Base-by-base conservation (phyloP, 495 filamentous ascomycete species). In the Schizothecium vesticola region DNA sequence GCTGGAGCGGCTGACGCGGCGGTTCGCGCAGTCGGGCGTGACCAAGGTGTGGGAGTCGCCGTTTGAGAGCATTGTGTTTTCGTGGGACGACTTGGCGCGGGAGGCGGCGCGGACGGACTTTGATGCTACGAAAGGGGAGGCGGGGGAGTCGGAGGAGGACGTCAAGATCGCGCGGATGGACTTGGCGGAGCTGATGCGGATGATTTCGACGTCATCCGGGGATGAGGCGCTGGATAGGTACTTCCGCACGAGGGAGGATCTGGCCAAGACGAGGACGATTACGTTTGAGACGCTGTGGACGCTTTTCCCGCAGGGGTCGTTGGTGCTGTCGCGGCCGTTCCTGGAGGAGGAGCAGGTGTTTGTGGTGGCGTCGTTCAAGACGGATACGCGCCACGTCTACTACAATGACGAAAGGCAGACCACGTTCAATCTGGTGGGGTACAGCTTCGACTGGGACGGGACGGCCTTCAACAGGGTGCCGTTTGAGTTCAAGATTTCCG, bases 371-470 rank as follows among this genome's bases (percentile, higher is more conserved):
- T 24, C 12, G 21, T 66, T 36, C 64, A 24, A 25, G 29, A 66
- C 64, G 1, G 56, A 60, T 12, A 60, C 56, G 1, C 21, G 16
- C 16, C 43, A 60, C 21, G 25, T 57, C 19, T 66, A 66, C 64
- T 24, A 43, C 26, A 66, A 33, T 5, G 60, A 64, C n/a, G 36
- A 11, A 16, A 6, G 33, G 3, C 29, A 66, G 57, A 66, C 64
- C 19, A 60, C 59, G n/a, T 59, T 66, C 28, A 26, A 51, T 24
- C 28, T 66, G 29, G 56, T 66, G 23, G 64, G n/a, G 13, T 65
- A 65, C 63, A 65, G 63, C 63, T 67, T 59, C 23, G 67, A 68
- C 31, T 68, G 61, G 67, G 62, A 59, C 12, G 67, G 67, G 11
- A 16, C n/a, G 3, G 23, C n/a, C 6, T 68, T 68, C 55, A 68